phyloP scores from a whole-genome alignment of 305 asterid genomes.

The Fraxinus sp. region DNA sequence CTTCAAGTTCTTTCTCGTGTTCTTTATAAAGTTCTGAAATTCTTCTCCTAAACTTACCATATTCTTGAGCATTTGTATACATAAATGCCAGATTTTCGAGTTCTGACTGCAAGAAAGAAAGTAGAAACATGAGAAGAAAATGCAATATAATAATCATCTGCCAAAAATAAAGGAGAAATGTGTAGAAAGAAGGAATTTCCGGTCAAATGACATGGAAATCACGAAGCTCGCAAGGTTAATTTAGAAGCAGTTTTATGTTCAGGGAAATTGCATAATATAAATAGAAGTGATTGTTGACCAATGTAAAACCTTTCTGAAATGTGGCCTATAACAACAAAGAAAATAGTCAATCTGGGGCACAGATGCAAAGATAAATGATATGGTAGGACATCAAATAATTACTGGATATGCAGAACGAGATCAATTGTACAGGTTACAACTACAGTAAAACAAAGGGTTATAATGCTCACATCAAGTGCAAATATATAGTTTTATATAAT shows the following conservation, averaged over 20 bases:
- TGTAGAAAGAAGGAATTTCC: neutral
- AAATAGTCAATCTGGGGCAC: neutral
- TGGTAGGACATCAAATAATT: neutral
- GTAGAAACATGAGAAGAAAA: conserved; percentile 7
- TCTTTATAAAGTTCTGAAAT: conserved; percentile 73
- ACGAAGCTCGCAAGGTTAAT: neutral
- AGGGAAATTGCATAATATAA: neutral
- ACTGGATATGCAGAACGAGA: neutral
- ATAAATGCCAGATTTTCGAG: conserved; percentile 86
- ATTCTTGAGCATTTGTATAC: conserved; percentile 85
- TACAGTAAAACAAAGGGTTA: neutral
- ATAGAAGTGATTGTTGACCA: neutral
- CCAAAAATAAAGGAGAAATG: neutral
- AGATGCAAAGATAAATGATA: neutral
- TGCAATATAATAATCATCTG: neutral
- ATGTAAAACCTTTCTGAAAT: neutral
- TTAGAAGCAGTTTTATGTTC: neutral
- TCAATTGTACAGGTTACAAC: neutral
- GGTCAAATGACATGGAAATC: conserved; percentile 1
- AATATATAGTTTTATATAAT: neutral
- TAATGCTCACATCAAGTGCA: neutral
- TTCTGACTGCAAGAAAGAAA: conserved; percentile 66
- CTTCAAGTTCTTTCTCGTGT: conserved; percentile 79
- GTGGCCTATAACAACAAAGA: neutral
- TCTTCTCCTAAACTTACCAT: conserved; percentile 68